Conservation (phyloP, 2,329 filamentous ascomycete species). For the Madurella mycetomatis region DNA sequence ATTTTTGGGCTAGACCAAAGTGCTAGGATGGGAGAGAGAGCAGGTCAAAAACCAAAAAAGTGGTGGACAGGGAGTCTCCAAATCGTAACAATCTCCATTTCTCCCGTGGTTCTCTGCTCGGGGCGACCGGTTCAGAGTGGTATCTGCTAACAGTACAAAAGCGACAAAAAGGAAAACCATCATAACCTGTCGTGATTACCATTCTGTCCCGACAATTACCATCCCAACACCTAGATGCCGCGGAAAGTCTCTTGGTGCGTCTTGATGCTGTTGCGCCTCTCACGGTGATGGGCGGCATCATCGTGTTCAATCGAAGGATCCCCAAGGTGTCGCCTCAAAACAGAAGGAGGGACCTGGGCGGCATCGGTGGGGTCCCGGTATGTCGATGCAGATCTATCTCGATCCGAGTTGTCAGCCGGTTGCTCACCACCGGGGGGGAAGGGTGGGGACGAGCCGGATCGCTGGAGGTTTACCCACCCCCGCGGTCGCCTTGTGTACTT, state of each 20-base stretch:
- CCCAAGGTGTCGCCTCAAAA: constrained; percentile 45
- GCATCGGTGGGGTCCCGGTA: constrained; percentile 49
- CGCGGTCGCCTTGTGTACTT: constrained; percentile 28
- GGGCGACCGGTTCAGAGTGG: neutral
- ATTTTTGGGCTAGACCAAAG: no score
- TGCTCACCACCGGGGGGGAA: neutral
- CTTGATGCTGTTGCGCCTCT: constrained; percentile 41
- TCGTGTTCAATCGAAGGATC: constrained; percentile 43
- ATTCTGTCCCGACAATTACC: neutral
- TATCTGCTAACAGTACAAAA: neutral
- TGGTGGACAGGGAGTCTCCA: neutral
- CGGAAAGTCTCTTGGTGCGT: constrained; percentile 46
- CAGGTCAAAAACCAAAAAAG: neutral
- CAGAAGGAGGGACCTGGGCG: constrained; percentile 54
- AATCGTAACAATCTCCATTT: neutral
- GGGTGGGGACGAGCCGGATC: neutral
- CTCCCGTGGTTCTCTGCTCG: neutral
- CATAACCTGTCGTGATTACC: constrained; percentile 16
- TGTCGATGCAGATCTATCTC: constrained; percentile 13
- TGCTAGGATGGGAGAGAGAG: neutral
- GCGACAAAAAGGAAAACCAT: constrained; percentile 12
- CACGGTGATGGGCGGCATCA: constrained; percentile 40
- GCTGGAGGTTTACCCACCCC: neutral
- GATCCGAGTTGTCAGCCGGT: constrained; percentile 5
- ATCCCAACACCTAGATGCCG: constrained; percentile 36